phyloP scores from a whole-genome alignment of 352 stramenopile genomes.

The Pythium plurisporium region DNA sequence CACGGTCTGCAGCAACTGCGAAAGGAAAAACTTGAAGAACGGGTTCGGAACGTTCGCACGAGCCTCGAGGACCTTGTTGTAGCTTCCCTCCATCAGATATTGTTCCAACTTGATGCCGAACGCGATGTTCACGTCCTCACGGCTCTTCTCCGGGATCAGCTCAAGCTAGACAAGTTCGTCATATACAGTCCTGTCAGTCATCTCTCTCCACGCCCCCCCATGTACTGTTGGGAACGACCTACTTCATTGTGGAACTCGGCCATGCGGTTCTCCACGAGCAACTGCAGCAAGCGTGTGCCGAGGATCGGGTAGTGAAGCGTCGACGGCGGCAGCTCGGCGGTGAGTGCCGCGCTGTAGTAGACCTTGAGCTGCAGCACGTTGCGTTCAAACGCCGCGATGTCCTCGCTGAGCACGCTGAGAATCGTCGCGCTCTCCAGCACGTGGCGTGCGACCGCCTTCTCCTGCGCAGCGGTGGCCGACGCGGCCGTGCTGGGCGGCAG shows the following conservation, averaged over 20 bases:
- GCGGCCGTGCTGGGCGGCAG: slow-evolving; percentile 62
- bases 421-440: slow-evolving; percentile 88
- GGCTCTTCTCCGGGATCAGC: slow-evolving; percentile 78
- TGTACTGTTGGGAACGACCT: too few species aligned
- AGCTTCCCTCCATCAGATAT: slow-evolving; percentile 91
- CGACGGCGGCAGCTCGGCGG: slow-evolving; percentile 47
- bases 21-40: slow-evolving; percentile 93
- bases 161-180: slow-evolving; percentile 49
- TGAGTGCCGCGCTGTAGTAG: slow-evolving; percentile 59
- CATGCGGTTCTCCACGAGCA: slow-evolving; percentile 91
- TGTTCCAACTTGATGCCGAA: slow-evolving; percentile 90
- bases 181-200: neutral
- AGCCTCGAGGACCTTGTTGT: slow-evolving; percentile 91
- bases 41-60: slow-evolving; percentile 87
- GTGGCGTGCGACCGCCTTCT: slow-evolving; percentile 77
- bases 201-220: too few species aligned
- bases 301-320: slow-evolving; percentile 84
- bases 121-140: slow-evolving; percentile 79
- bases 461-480: slow-evolving; percentile 50
- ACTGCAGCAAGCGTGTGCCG: slow-evolving; percentile 84
- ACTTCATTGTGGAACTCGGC: slow-evolving; percentile 92
- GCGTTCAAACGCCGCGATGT: slow-evolving; percentile 84
- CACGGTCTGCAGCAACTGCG: slow-evolving; percentile 92
- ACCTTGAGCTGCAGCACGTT: slow-evolving; percentile 88
- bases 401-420: slow-evolving; percentile 79